Evolutionary conservation across 345 rosid genomes (phyloP).

Genomic region (Durio zibethinus): DNA sequence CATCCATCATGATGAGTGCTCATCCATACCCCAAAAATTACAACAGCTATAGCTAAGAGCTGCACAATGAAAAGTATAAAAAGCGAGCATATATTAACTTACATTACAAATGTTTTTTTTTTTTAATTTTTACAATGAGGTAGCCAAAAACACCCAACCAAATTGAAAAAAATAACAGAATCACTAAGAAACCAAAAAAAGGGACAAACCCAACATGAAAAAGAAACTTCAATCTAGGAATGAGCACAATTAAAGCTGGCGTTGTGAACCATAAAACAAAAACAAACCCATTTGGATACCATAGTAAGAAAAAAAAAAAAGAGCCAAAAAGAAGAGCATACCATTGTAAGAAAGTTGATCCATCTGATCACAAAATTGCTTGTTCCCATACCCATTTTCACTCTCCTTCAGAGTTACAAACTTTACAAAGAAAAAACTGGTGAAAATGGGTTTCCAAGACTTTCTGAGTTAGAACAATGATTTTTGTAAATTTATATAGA

Average conservation of each 20-base stretch:
- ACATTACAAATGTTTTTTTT: not conserved
- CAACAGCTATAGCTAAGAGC: conserved; percentile 71
- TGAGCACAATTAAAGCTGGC: not conserved
- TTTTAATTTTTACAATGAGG: not conserved
- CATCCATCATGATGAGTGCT: conserved; percentile 87
- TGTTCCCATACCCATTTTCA: conserved; percentile 70
- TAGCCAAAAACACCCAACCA: not conserved
- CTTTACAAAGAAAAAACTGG: not conserved
- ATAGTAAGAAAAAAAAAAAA: not conserved
- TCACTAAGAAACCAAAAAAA: not conserved
- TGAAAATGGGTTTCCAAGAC: not conserved
- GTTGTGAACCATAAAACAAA: not conserved
- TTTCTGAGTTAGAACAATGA: not conserved
- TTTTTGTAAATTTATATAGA: not conserved
- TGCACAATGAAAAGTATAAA: conserved; percentile 32
- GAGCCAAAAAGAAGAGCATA: conserved; percentile 22
- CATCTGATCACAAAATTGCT: conserved; percentile 89
- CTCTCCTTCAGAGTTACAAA: conserved; percentile 7
- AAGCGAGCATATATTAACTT: conserved; percentile 2
- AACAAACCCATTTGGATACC: conserved; percentile 13
- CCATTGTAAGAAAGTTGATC: conserved; percentile 93
- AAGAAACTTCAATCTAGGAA: not conserved
- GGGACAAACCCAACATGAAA: not conserved
- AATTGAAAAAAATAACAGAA: not conserved
- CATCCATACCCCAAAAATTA: conserved; percentile 92